Evolutionary conservation across 2,329 filamentous ascomycete genomes (phyloP).

Genomic region (Colletotrichum echinochloae): DNA sequence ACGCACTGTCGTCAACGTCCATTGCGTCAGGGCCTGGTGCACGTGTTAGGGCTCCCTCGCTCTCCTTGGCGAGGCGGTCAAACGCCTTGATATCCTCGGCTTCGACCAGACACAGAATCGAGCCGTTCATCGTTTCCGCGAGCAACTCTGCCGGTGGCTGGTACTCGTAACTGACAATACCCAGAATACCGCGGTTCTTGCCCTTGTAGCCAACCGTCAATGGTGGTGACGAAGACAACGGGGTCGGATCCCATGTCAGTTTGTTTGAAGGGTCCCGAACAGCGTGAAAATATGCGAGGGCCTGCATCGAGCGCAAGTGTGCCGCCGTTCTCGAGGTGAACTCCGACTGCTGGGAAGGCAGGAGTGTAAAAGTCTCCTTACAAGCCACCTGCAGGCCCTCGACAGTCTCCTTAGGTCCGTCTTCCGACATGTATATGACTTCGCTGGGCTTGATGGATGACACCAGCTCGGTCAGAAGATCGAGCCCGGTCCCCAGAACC

Average conservation of each 20-base stretch:
- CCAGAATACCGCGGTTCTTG: slow-evolving; percentile 65
- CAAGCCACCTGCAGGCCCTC: slow-evolving; percentile 62
- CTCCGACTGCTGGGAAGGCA: slow-evolving; percentile 72
- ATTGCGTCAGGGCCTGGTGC: slow-evolving; percentile 31
- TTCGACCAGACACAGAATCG: slow-evolving; percentile 74
- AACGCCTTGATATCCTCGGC: slow-evolving; percentile 68
- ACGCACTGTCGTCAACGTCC: slow-evolving; percentile 38
- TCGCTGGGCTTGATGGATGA: slow-evolving; percentile 66
- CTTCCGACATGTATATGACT: slow-evolving; percentile 76
- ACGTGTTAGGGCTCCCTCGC: slow-evolving; percentile 1
- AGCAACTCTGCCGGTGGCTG: slow-evolving; percentile 70
- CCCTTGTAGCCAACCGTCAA: slow-evolving; percentile 72
- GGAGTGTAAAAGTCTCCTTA: slow-evolving; percentile 57
- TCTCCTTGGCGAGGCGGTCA: slow-evolving; percentile 45
- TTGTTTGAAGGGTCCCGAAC: slow-evolving; percentile 39
- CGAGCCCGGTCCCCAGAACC: slow-evolving; percentile 77
- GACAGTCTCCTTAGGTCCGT: slow-evolving; percentile 69
- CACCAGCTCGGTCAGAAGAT: slow-evolving; percentile 71
- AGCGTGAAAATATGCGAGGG: slow-evolving; percentile 82
- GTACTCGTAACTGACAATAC: slow-evolving; percentile 76
- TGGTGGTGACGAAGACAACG: slow-evolving; percentile 69
- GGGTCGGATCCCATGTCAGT: slow-evolving; percentile 62
- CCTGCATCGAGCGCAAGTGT: slow-evolving; percentile 79
- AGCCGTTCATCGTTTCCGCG: slow-evolving; percentile 75
- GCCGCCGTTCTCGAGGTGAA: slow-evolving; percentile 69